Base-by-base conservation (phyloP, 805 yeast genomes). In the Yarrowia keelungensis region DNA sequence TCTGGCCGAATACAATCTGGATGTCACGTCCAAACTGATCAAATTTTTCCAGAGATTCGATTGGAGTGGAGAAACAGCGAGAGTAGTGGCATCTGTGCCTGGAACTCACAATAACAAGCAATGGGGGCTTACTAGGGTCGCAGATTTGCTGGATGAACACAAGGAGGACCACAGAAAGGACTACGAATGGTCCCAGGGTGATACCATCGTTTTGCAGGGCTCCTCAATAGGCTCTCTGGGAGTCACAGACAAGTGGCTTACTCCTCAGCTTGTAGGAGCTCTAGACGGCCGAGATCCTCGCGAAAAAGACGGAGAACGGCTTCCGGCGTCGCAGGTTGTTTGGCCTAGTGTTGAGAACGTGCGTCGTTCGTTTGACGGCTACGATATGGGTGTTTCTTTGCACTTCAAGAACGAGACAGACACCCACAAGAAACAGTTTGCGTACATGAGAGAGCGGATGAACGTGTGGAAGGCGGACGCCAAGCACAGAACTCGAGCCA, bases 371-470 rank as follows among this genome's bases (percentile, higher is more conserved):
- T 75, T 76, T 54, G 75, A 82, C 46, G 89, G 89, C 2, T 81
- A 78, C 71, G 74, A 71, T 2, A 79, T 86, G 1, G 90, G 89
- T 1, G 77, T 77, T 2, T 83, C 87, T 54, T 76, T 86, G 1
- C 87, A 84, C 72, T 83, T 81, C 75, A 82, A 82, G 47, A 74
- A 77, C 12, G 69, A 69, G 11, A 69, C 74, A 3, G 72, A 70
- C 12, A 71, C 72, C 1, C 76, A 76, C 15, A 19, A 70, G 43
- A 71, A 76, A 15, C 89, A 86, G 64, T 79, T 82, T 69, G 71
- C 75, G 7, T 80, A 81, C 15, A 71, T 89, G 16, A 73, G 74
- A 49, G 81, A 82, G 0, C 80, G 79, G 65, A 75, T 87, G n/a
- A 73, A 81, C 71, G 76, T 75, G 65, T 86, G 90, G 89, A 74